Conservation (phyloP, 305 asterid species). For the Fraxinus xanthoxyloides region DNA sequence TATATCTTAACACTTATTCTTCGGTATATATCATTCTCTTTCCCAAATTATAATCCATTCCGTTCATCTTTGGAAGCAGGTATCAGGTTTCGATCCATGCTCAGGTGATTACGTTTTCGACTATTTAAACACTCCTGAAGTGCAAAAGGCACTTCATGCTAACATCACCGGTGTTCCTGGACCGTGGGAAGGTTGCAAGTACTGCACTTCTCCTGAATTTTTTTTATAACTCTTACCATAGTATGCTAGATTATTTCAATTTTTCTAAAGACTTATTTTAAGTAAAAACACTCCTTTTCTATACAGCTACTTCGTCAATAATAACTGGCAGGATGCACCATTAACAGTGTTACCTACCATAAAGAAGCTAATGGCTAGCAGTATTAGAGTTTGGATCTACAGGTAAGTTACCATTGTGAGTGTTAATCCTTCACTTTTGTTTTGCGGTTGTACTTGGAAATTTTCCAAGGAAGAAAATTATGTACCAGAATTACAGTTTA, state of each 20-base stretch:
- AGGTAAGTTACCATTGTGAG: neutral
- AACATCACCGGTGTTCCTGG: slow-evolving; percentile 20
- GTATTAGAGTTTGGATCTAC: neutral
- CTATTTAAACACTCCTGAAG: slow-evolving; percentile 25
- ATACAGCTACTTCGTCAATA: neutral
- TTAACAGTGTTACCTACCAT: neutral
- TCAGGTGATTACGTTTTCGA: slow-evolving; percentile 15
- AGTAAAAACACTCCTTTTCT: neutral
- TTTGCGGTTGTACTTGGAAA: neutral
- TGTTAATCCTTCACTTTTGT: neutral
- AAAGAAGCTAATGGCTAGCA: neutral
- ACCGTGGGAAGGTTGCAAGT: slow-evolving; percentile 31
- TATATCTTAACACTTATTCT: neutral
- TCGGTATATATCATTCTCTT: neutral
- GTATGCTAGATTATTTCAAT: neutral
- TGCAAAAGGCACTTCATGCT: slow-evolving; percentile 31
- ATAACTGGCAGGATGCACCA: slow-evolving; percentile 28
- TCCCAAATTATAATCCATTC: slow-evolving; percentile 13
- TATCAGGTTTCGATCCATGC: slow-evolving; percentile 25
- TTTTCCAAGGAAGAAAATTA: neutral
- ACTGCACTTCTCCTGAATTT: neutral
- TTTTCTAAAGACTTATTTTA: neutral
- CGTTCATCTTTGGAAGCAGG: neutral
- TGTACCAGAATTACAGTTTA: neutral
- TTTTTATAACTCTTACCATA: neutral